A percentile compares a stretch with the other conserved stretches of the same genome.
Evolutionary conservation across 208 protist genomes (phyloP).

Genomic region (Kentomonas sorsogonicus): DNA sequence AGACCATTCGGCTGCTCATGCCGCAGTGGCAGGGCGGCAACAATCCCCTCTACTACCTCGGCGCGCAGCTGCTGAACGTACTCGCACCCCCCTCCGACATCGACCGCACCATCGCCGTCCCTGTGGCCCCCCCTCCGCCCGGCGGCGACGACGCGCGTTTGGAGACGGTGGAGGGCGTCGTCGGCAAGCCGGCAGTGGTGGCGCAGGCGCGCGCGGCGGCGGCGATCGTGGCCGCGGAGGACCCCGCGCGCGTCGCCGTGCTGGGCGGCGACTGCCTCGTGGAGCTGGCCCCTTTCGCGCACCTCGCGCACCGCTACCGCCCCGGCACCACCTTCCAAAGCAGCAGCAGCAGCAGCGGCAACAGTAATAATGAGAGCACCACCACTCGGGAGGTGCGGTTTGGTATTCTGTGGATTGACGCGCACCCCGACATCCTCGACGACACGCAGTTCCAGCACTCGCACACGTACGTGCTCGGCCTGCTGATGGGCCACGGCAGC

Average conservation of each 20-base stretch:
- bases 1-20: conserved; percentile 18
- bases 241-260: conserved; percentile 19
- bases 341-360: neutral
- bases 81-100: conserved; percentile 16
- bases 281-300: conserved; percentile 28
- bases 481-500: conserved; percentile 9
- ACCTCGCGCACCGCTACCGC: conserved; percentile 19
- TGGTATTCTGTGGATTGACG: conserved; percentile 31
- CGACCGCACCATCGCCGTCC: neutral
- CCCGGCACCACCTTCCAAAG: too few relatives aligned
- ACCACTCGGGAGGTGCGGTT: too few relatives aligned
- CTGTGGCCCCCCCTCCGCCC: conserved; percentile 11
- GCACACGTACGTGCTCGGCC: conserved; percentile 22
- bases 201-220: conserved; percentile 11
- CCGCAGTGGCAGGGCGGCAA: conserved; percentile 35
- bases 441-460: conserved; percentile 17
- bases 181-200: conserved; percentile 8
- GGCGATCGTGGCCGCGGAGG: conserved; percentile 5
- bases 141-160: conserved; percentile 6
- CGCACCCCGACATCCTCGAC: conserved; percentile 28
- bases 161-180: conserved; percentile 8
- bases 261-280: conserved; percentile 32
- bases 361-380: too few relatives aligned
- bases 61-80: conserved; percentile 18
- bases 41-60: conserved; percentile 22